These are phyloP conservation scores for Condylostoma magnum DNA, from an alignment of 169 alveolate species.

Conservation along the genomic window DNA sequence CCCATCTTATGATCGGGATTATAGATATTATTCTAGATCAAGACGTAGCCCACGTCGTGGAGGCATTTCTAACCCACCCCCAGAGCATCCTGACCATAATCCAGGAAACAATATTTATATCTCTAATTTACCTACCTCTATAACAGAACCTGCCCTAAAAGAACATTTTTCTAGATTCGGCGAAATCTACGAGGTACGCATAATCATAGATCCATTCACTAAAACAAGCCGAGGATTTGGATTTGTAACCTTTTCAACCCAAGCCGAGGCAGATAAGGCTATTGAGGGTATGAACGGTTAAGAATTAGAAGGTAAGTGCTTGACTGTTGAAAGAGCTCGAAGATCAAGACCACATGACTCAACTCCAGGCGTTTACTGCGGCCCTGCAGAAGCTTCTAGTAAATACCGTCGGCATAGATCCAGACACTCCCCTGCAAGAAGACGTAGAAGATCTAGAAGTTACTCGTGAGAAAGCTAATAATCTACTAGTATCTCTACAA, in stretches of 20 bases:
- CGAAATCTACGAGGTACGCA: background rate
- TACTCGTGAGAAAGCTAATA: too few species aligned
- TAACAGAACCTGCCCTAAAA: conserved; percentile 25
- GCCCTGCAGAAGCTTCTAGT: conserved; percentile 24
- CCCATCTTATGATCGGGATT: background rate
- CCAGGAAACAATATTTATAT: conserved; percentile 32
- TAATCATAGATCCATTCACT: conserved; percentile 29
- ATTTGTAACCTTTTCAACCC: conserved; percentile 28
- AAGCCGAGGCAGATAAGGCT: conserved; percentile 31
- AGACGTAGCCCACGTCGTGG: conserved; percentile 5
- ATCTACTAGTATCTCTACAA: too few species aligned
- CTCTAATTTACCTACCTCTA: conserved; percentile 2
- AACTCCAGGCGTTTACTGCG: conserved; percentile 37
- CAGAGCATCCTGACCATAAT: conserved; percentile 32
- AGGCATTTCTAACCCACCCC: conserved; percentile 30
- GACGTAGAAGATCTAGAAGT: conserved; percentile 9
- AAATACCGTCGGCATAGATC: conserved; percentile 13
- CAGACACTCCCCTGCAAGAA: conserved; percentile 5
- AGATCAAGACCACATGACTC: conserved; percentile 32
- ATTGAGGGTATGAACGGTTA: background rate
- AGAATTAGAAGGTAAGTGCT: conserved; percentile 12
- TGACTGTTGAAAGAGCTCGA: conserved; percentile 28
- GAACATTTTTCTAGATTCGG: conserved; percentile 30
- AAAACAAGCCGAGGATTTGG: conserved; percentile 36
- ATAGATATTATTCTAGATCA: too few species aligned